Evolutionary conservation across 2,329 filamentous ascomycete genomes (phyloP), one percentile per base, ranked within the genome.

Genomic region (Emergomyces pasteurianus): DNA sequence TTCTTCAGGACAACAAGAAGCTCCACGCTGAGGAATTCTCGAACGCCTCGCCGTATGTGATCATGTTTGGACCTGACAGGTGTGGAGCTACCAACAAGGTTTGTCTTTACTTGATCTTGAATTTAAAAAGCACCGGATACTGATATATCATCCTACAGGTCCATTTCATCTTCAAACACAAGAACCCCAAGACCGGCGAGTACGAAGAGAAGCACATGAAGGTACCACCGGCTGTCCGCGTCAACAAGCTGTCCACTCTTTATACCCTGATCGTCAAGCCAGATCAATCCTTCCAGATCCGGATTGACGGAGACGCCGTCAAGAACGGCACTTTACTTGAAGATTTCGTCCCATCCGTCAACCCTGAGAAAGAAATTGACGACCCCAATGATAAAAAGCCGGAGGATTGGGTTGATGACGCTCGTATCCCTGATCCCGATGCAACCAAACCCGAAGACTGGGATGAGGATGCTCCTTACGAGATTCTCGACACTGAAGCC

Each of bases 31-130:
- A 97, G 67, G 94, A 99, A 81, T 99, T 99, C 82, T 90, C 89
- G 77, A 97, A 99, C 80, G 86, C 88, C 64, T 96, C 92, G 50
- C 94, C 94, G 56, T 99, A 99, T 75, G 89, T 99, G 69, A 95
- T 99, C 83, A 99, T 99, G 94, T 99, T 99, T 75, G 94, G 94
- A 68, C 94, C 94, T 70, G 94, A 99, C 83, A 97, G 97, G 87
- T 99, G 94, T 77, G 94, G 94, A 77, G 85, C 90, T 75, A 97
- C 90, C 78, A 99, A 99, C 87, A 97, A 97, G 88, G 89, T 95
- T 77, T 61, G 73, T 36, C 18, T 52, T 23, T 31, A 36, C 60
- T 36, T 49, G 21, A n/a, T 61, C 64, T 53, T 62, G 47, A n/a
- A 43, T 54, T 21, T 28, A 28, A 28, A 58, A 36, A 47, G 5